These are phyloP conservation scores for Marchantia polymorpha DNA, from an alignment of 225 moss, liverwort and hornwort species.

Conservation along the genomic window DNA sequence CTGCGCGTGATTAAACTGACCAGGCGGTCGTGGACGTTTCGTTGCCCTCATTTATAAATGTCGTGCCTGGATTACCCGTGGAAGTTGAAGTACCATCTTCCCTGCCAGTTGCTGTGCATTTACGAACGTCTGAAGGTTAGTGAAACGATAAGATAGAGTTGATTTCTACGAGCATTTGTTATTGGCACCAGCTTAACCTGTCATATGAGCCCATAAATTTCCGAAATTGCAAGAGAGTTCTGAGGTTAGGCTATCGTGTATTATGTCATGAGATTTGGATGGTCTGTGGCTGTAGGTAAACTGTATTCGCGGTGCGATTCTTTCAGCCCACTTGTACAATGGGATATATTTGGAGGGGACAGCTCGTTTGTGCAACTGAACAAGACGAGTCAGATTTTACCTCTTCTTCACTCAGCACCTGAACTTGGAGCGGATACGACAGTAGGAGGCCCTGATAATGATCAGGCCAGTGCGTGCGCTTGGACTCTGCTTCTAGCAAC, in stretches of 20 bases:
- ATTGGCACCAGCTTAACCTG: not conserved
- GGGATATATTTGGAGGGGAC: slow-evolving; percentile 44
- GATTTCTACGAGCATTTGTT: not conserved
- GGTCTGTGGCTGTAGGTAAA: slow-evolving; percentile 12
- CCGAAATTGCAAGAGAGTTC: not conserved
- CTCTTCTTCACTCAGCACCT: slow-evolving; percentile 28
- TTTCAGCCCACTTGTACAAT: slow-evolving; percentile 42
- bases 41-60: slow-evolving; percentile 60
- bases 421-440: slow-evolving; percentile 34
- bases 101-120: slow-evolving; percentile 70
- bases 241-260: not conserved
- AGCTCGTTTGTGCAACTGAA: slow-evolving; percentile 34
- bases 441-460: slow-evolving; percentile 39
- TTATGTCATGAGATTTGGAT: not conserved
- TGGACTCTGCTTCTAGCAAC: slow-evolving; percentile 67
- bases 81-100: slow-evolving; percentile 79
- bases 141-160: not conserved
- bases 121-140: slow-evolving; percentile 66
- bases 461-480: slow-evolving; percentile 63
- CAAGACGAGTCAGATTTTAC: slow-evolving; percentile 29
- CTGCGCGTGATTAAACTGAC: not conserved
- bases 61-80: slow-evolving; percentile 70
- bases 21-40: slow-evolving; percentile 83
- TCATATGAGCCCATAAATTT: not conserved
- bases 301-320: slow-evolving; percentile 40